Conservation (phyloP, 2,329 filamentous ascomycete genomes). For the Colletotrichum australisinense region DNA sequence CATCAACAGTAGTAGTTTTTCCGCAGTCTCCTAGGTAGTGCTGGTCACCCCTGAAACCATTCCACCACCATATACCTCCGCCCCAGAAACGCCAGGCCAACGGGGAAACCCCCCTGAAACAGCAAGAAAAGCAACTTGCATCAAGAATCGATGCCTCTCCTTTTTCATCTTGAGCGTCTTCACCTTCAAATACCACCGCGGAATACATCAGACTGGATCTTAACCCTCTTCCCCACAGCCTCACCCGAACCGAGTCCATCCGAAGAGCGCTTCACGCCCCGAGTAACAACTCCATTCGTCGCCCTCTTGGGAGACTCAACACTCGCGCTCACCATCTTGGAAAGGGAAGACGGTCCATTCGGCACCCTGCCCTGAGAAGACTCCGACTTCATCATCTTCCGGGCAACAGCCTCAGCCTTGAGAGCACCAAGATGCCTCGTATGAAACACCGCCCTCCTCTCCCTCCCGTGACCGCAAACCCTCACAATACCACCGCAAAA, state of each 20-base stretch:
- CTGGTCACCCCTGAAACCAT: not conserved
- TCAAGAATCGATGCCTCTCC: not conserved
- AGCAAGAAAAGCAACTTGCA: not conserved
- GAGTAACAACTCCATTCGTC: not conserved
- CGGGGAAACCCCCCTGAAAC: not conserved
- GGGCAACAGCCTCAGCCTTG: not conserved
- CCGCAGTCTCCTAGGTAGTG: constrained; percentile 3
- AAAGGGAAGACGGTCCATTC: not conserved
- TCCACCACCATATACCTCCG: not conserved
- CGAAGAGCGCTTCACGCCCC: not conserved
- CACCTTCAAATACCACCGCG: not conserved
- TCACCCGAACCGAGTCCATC: not conserved
- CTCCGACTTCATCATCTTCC: constrained; percentile 2
- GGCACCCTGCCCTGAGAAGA: not conserved
- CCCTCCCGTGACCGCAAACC: not conserved
- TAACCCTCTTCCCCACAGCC: not conserved
- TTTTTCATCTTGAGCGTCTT: not conserved
- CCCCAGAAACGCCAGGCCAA: constrained; percentile 32
- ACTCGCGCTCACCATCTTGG: not conserved
- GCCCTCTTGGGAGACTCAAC: not conserved
- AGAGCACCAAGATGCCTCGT: not conserved
- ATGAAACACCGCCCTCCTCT: not conserved
- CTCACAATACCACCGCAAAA: not conserved
- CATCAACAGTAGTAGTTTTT: not conserved
- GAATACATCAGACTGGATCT: not conserved